Evolutionary conservation across 768 basidiomycete species (phyloP).

Genomic region (Megacollybia marginata): DNA sequence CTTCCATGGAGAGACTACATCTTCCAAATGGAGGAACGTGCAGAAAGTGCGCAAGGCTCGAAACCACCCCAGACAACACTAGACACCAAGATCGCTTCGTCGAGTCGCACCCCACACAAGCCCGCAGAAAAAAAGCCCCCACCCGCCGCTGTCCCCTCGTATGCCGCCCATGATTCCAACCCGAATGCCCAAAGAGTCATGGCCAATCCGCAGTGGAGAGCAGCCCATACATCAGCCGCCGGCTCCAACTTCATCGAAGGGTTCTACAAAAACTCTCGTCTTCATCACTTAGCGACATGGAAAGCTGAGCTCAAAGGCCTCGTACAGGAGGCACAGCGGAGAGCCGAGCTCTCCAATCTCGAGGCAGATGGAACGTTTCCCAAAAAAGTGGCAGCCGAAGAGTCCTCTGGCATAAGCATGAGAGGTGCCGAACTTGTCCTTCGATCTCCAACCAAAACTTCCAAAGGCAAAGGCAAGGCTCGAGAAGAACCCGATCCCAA

Average conservation of each 20-base stretch:
- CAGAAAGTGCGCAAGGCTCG: slow-evolving; percentile 43
- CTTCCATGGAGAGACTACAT: slow-evolving; percentile 63
- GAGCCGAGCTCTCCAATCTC: slow-evolving; percentile 36
- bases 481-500: slow-evolving; percentile 36
- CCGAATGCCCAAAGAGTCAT: slow-evolving; percentile 70
- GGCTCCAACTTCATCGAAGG: slow-evolving; percentile 76
- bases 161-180: slow-evolving; percentile 67
- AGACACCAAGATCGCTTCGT: slow-evolving; percentile 19
- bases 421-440: slow-evolving; percentile 40
- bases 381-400: slow-evolving; percentile 21
- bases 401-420: slow-evolving; percentile 37
- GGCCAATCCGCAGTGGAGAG: slow-evolving; percentile 80
- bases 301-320: slow-evolving; percentile 83
- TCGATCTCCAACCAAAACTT: slow-evolving; percentile 35
- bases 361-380: slow-evolving; percentile 14
- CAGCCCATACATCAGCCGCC: slow-evolving; percentile 79
- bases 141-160: slow-evolving; percentile 41
- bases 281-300: slow-evolving; percentile 92
- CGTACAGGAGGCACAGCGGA: slow-evolving; percentile 73
- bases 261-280: slow-evolving; percentile 77
- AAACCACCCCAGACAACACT: slow-evolving; percentile 28
- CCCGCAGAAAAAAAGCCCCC: slow-evolving; percentile 21
- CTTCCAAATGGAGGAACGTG: slow-evolving; percentile 41
- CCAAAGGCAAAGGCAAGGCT: slow-evolving; percentile 37
- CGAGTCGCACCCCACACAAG: slow-evolving; percentile 33